Base-by-base conservation (phyloP, 176 grass and related monocot species). In the Oryza glaberrima region DNA sequence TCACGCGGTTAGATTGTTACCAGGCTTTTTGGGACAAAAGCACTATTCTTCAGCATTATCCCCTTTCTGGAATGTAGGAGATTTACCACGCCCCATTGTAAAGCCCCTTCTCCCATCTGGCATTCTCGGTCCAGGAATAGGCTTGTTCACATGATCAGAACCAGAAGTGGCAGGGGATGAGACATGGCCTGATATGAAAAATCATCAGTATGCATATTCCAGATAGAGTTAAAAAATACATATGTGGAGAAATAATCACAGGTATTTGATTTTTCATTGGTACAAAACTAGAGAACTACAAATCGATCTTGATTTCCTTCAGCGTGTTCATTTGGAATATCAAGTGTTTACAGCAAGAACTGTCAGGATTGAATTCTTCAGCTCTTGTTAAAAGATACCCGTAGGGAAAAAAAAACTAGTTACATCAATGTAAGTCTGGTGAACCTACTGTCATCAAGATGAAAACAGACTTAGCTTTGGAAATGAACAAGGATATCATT, bases 101-200 rank as follows among this genome's bases (percentile, higher is more conserved):
- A 99, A 99, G 22, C 91, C 91, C 73, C 76, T 94, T 9, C 91
- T 99, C 32, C 96, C 96, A 88, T 94, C 91, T 35, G 91, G 94
- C 94, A 96, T 96, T 83, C 84, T 96, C 0, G 94, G 96, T 28
- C 96, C 96, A 75, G 91, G 72, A 77, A 96, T 30, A 70, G 91
- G 88, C 77, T 92, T 94, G 88, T 64, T 98, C 82, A 78, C 69
- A 67, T 70, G 69, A 47, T 92, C 86, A 1, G 22, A 60, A 49
- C 74, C 88, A 86, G 74, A 82, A 69, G 76, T n/a, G 23, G 61
- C n/a, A 73, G 34, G 25, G n/a, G 41, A 49, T 47, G 20, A 69
- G 45, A 54, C 45, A 28, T 74, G 15, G 7, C 67, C 84, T 85
- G 43, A 49, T 38, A 80, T 69, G 23, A 19, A 38, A 61, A 76